A percentile compares a stretch with the other conserved stretches of the same genome.
These are phyloP conservation scores for Nelumbo lutea DNA, from an alignment of 164 flowering plant genomes.

Conservation along the genomic window DNA sequence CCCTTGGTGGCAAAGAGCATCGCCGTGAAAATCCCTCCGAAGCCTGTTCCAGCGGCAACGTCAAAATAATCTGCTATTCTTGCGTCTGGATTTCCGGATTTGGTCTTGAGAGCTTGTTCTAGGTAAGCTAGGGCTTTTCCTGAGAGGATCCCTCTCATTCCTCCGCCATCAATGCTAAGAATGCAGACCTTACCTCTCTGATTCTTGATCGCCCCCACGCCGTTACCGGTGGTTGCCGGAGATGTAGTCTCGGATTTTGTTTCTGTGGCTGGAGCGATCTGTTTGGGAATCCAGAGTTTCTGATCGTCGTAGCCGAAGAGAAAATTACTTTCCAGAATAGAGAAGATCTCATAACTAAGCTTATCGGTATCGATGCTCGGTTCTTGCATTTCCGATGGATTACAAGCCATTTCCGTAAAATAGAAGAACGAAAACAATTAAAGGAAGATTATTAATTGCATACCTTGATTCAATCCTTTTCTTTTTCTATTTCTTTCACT, in stretches of 20 bases:
- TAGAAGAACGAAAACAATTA: no score
- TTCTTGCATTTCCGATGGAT: no score
- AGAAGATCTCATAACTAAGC: no score
- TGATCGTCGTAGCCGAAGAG: no score
- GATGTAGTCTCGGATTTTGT: slow-evolving; percentile 9
- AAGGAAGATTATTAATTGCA: no score
- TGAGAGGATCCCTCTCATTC: slow-evolving; percentile 71
- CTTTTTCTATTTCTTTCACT: no score
- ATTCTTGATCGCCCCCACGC: slow-evolving; percentile 46
- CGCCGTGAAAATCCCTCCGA: slow-evolving; percentile 88
- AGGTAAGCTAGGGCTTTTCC: slow-evolving; percentile 81
- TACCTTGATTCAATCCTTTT: no score
- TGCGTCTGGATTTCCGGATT: slow-evolving; percentile 76
- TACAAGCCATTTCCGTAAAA: no score
- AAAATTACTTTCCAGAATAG: no score
- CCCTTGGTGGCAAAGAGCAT: slow-evolving; percentile 73
- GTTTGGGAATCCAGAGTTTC: no score
- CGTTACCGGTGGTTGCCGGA: slow-evolving; percentile 5
- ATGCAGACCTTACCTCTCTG: slow-evolving; percentile 89
- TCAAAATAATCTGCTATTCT: slow-evolving; percentile 91
- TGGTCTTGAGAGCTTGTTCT: slow-evolving; percentile 59
- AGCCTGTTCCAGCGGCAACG: slow-evolving; percentile 83
- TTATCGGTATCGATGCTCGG: no score
- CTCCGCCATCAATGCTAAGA: slow-evolving; percentile 82
- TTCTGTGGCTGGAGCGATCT: neutral